phyloP scores from a whole-genome alignment of 768 basidiomycete genomes.

The Leccinum barrowsii region DNA sequence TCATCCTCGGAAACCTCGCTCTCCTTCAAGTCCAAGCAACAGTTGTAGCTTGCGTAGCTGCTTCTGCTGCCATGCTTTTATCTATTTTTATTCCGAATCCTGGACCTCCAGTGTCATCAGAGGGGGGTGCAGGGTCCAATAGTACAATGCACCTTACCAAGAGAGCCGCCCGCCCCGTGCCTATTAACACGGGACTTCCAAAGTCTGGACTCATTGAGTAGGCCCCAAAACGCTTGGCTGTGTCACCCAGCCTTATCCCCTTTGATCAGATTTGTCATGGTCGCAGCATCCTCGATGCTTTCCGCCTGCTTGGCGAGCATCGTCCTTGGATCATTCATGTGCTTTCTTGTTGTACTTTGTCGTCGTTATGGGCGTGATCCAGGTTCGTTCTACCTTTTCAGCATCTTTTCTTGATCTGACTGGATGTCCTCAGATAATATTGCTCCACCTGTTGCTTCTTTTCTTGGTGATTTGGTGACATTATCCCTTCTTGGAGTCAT shows the following conservation, averaged over 20 bases:
- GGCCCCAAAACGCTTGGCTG: slow-evolving; percentile 5
- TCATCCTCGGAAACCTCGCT: slow-evolving; percentile 79
- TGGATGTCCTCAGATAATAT: slow-evolving; percentile 70
- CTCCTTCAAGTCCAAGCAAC: slow-evolving; percentile 93
- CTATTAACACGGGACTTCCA: slow-evolving; percentile 26
- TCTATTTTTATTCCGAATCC: slow-evolving; percentile 55
- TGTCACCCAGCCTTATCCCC: slow-evolving; percentile 3
- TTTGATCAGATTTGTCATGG: slow-evolving; percentile 62
- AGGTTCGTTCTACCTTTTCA: slow-evolving; percentile 43
- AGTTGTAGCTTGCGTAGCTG: slow-evolving; percentile 83
- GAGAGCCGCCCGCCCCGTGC: slow-evolving; percentile 24
- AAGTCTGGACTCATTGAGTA: slow-evolving; percentile 41
- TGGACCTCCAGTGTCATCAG: slow-evolving; percentile 6
- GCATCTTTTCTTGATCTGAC: not conserved
- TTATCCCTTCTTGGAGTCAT: slow-evolving; percentile 75
- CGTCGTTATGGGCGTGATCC: slow-evolving; percentile 77
- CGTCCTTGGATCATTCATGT: slow-evolving; percentile 92
- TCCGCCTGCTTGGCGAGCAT: slow-evolving; percentile 75
- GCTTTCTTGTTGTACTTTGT: slow-evolving; percentile 73
- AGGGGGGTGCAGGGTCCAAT: slow-evolving; percentile 8
- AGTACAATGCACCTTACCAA: slow-evolving; percentile 4
- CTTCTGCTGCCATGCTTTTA: slow-evolving; percentile 69
- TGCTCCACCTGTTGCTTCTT: slow-evolving; percentile 89
- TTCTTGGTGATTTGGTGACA: slow-evolving; percentile 90
- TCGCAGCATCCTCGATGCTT: slow-evolving; percentile 75